These are phyloP conservation scores for Syzygium aromaticum DNA, from an alignment of 345 rosid species.

Conservation along the genomic window DNA sequence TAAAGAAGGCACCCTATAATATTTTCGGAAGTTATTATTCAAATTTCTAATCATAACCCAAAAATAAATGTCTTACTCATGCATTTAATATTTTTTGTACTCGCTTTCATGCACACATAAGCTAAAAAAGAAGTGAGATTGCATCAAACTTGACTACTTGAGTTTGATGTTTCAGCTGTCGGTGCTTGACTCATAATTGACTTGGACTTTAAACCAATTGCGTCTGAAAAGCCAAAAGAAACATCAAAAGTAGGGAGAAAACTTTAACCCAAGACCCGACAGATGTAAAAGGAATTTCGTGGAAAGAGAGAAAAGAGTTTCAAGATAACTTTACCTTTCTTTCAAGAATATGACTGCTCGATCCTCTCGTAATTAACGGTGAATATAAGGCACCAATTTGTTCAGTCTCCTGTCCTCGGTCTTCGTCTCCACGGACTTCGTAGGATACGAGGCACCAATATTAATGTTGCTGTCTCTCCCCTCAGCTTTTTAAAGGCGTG, in stretches of 20 bases:
- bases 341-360: not conserved
- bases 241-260: not conserved
- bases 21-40: not conserved
- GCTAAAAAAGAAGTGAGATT: not conserved
- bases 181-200: not conserved
- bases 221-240: not conserved
- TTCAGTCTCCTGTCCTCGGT: not conserved
- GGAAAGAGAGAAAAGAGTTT: not conserved
- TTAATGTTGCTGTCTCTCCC: too few species aligned
- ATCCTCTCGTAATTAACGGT: not conserved
- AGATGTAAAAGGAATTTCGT: not conserved
- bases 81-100: too few species aligned
- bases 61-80: too few species aligned
- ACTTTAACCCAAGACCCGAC: not conserved
- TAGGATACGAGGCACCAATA: too few species aligned
- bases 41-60: not conserved
- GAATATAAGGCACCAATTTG: not conserved
- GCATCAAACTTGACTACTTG: not conserved
- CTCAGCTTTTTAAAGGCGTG: too few species aligned
- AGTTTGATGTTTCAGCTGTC: not conserved
- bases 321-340: not conserved
- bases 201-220: not conserved
- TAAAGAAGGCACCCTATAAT: not conserved
- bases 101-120: not conserved
- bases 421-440: too few species aligned